These are phyloP conservation scores for Aspergillus sp. DNA, from an alignment of 2,329 filamentous ascomycete species.

Conservation along the genomic window DNA sequence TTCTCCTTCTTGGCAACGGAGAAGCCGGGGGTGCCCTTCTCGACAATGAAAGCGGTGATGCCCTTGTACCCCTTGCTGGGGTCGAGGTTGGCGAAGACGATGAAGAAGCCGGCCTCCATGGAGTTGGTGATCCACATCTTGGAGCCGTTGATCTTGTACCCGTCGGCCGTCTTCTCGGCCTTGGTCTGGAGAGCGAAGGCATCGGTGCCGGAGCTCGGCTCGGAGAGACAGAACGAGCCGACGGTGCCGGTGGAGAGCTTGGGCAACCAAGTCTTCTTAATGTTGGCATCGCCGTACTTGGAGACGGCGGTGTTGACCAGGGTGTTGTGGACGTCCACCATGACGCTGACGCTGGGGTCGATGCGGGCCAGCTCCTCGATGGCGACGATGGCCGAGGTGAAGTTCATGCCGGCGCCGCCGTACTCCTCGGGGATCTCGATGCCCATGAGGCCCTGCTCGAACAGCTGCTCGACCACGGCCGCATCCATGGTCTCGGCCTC, in stretches of 20 bases:
- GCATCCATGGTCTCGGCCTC: slow-evolving; percentile 93
- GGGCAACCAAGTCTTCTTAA: slow-evolving; percentile 84
- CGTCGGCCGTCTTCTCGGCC: slow-evolving; percentile 70
- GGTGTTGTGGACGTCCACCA: slow-evolving; percentile 97
- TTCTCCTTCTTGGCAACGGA: slow-evolving; percentile 99
- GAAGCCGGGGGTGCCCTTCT: slow-evolving; percentile 83
- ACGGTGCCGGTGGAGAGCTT: slow-evolving; percentile 81
- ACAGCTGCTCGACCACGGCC: slow-evolving; percentile 76
- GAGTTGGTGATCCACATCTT: slow-evolving; percentile 99
- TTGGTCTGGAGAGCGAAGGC: slow-evolving; percentile 92
- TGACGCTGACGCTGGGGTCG: slow-evolving; percentile 86
- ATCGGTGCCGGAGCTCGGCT: slow-evolving; percentile 87
- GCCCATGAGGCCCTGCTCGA: slow-evolving; percentile 95
- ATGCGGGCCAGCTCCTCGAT: slow-evolving; percentile 94
- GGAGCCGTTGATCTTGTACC: slow-evolving; percentile 78
- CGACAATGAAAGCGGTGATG: slow-evolving; percentile 90
- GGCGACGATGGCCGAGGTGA: slow-evolving; percentile 87
- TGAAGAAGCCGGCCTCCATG: slow-evolving; percentile 87
- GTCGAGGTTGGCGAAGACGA: slow-evolving; percentile 94
- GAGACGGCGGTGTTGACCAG: slow-evolving; percentile 88
- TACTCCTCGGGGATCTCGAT: slow-evolving; percentile 97
- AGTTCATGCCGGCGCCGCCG: slow-evolving; percentile 97
- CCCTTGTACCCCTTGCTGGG: slow-evolving; percentile 90
- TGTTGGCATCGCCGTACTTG: slow-evolving; percentile 67
- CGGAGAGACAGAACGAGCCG: slow-evolving; percentile 82